Evolutionary conservation across 2,329 filamentous ascomycete genomes (phyloP).

Genomic region (Orbilia brochopaga): DNA sequence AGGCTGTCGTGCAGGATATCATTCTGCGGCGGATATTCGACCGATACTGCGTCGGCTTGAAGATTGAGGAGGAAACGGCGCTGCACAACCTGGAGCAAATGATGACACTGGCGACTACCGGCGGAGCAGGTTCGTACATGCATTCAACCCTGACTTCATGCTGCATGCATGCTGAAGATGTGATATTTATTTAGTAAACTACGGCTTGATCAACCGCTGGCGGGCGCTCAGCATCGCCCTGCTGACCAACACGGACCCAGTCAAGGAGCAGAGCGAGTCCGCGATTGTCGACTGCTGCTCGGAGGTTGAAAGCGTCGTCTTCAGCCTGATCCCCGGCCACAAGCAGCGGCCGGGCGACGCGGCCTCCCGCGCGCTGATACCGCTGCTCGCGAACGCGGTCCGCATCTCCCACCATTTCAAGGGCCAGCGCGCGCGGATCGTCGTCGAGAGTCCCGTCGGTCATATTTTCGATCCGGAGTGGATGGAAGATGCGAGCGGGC

Average conservation of each 20-base stretch:
- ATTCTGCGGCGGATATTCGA: conserved; percentile 38
- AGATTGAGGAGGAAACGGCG: conserved; percentile 30
- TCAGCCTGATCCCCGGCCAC: conserved; percentile 44
- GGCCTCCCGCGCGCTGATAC: conserved; percentile 40
- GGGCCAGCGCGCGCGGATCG: conserved; percentile 41
- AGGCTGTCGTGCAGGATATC: conserved; percentile 49
- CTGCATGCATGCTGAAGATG: too few relatives aligned
- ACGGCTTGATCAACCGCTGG: conserved; percentile 49
- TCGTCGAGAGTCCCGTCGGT: conserved; percentile 39
- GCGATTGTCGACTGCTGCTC: conserved; percentile 48
- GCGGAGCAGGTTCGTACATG: conserved; percentile 20
- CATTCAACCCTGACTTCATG: neutral
- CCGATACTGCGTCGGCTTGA: conserved; percentile 45
- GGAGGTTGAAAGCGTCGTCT: conserved; percentile 49
- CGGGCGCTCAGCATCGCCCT: conserved; percentile 43
- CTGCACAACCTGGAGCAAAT: conserved; percentile 39
- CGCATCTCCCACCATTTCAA: conserved; percentile 47
- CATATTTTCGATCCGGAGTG: conserved; percentile 49
- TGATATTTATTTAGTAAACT: conserved; percentile 46
- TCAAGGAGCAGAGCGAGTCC: conserved; percentile 46
- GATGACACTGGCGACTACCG: conserved; percentile 20
- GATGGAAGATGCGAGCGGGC: conserved; percentile 47
- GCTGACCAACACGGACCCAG: conserved; percentile 31
- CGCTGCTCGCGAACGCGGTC: conserved; percentile 37
- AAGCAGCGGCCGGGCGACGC: conserved; percentile 40